Base-by-base conservation (phyloP, 768 basidiomycete genomes). In the Termitomyces sp. region DNA sequence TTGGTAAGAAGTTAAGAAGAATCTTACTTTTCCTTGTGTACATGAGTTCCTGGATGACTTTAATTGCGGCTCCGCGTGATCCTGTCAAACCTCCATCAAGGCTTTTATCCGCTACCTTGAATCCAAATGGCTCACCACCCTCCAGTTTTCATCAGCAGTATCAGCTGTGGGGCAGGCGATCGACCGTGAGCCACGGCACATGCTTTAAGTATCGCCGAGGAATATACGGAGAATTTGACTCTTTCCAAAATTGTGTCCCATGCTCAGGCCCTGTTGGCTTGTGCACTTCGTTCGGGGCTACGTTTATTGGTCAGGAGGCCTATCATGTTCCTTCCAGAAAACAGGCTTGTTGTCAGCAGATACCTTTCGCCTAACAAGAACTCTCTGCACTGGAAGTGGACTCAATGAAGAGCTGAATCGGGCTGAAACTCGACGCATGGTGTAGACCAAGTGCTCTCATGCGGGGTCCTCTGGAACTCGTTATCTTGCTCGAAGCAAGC, bases 341-440 rank as follows among this genome's bases (percentile, higher is more conserved):
- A 46, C 44, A 54, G 34, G 12, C 16, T 43, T 17, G 48, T 45
- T 32, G 25, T 57, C 62, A 63, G 41, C 57, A 58, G 62, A 59
- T 57, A 21, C 32, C n/a, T 37, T 42, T 43, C 21, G 46, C 27
- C 27, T 45, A 21, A 25, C 14, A 16, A 58, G 47, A 45, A 27
- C 17, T 38, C 37, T 29, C 37, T 51, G 50, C 10, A 29, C 21
- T 17, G 14, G 19, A 48, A 34, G 32, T 5, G 23, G 32, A 17
- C 17, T 27, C n/a, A 6, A 25, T 3, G 25, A 38, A 40, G 9
- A 29, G 17, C 50, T 51, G 4, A 19, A 27, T 40, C 17, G 3
- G 42, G 46, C 29, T 16, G 25, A 37, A 52, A n/a, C 29, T 40
- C 21, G 35, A 49, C 29, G 40, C 21, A 34, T 38, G 57, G 44